phyloP scores from a whole-genome alignment of 1,284 basidiomycete genomes.

The Omphalotus olearius region DNA sequence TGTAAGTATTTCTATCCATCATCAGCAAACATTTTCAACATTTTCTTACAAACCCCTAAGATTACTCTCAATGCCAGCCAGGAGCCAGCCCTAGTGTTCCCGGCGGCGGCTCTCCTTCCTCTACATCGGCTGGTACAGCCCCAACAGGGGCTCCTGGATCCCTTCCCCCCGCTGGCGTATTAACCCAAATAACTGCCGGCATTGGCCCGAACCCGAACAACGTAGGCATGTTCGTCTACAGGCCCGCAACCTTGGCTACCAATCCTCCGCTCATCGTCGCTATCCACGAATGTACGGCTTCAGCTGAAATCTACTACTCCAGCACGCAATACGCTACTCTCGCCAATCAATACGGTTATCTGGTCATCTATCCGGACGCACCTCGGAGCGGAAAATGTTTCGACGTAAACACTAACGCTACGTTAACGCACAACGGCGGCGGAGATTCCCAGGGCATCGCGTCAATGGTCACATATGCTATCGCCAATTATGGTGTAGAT shows the following conservation, averaged over 20 bases:
- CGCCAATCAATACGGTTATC: constrained; percentile 42
- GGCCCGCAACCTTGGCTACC: constrained; percentile 35
- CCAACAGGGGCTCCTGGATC: constrained; percentile 18
- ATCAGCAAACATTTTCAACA: not conserved
- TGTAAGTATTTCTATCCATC: not conserved
- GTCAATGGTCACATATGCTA: constrained; percentile 44
- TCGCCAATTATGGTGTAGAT: constrained; percentile 44
- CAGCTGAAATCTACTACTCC: constrained; percentile 46
- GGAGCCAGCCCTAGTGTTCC: not conserved
- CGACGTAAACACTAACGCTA: constrained; percentile 48
- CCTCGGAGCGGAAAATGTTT: constrained; percentile 47
- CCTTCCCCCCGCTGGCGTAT: too few relatives aligned
- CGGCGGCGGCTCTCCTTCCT: not conserved
- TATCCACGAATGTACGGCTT: constrained; percentile 48
- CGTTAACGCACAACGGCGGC: constrained; percentile 50
- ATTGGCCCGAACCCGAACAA: constrained; percentile 31
- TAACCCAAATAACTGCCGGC: constrained; percentile 12
- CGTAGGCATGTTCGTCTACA: constrained; percentile 45
- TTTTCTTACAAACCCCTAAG: not conserved
- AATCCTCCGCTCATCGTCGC: constrained; percentile 47
- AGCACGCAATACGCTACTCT: constrained; percentile 44
- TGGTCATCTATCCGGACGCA: constrained; percentile 44
- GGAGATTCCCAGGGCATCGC: constrained; percentile 52
- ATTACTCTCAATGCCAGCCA: not conserved
- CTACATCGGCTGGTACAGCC: not conserved